Conservation (phyloP, 2,329 filamentous ascomycete genomes). For the Aspergillus quadricinctus region DNA sequence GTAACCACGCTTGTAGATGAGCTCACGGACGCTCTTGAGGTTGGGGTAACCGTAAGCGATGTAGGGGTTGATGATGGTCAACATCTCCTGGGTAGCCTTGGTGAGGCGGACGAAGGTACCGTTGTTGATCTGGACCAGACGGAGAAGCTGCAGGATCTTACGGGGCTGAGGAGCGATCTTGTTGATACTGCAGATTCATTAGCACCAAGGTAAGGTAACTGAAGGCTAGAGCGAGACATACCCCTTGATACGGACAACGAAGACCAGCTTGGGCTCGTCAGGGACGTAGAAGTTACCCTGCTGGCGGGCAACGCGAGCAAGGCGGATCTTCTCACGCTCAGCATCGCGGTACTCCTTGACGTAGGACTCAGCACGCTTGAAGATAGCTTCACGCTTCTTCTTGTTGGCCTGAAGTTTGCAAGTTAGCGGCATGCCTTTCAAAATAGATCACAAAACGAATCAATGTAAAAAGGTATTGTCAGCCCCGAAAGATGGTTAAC, state of each 20-base stretch:
- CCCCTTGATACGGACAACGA: constrained; percentile 99
- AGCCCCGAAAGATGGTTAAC: constrained; percentile 64
- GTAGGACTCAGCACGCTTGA: constrained; percentile 99
- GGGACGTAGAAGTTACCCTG: constrained; percentile 91
- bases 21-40: constrained; percentile 98
- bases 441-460: constrained; percentile 11
- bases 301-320: constrained; percentile 82
- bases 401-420: constrained; percentile 72
- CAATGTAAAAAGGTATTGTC: constrained; percentile 46
- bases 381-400: constrained; percentile 97
- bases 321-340: constrained; percentile 97
- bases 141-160: constrained; percentile 99
- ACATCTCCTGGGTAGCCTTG: constrained; percentile 96
- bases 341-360: constrained; percentile 98
- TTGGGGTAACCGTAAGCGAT: constrained; percentile 99
- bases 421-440: constrained; percentile 23
- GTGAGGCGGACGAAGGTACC: constrained; percentile 96
- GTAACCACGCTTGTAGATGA: constrained; percentile 99
- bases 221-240: constrained; percentile 38
- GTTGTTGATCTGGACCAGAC: constrained; percentile 99
- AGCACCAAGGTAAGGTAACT: neutral
- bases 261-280: constrained; percentile 93
- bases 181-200: constrained; percentile 76
- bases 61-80: constrained; percentile 98
- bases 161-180: constrained; percentile 99